Conservation (phyloP, 495 filamentous ascomycete genomes). For the Cercophora sp. region DNA sequence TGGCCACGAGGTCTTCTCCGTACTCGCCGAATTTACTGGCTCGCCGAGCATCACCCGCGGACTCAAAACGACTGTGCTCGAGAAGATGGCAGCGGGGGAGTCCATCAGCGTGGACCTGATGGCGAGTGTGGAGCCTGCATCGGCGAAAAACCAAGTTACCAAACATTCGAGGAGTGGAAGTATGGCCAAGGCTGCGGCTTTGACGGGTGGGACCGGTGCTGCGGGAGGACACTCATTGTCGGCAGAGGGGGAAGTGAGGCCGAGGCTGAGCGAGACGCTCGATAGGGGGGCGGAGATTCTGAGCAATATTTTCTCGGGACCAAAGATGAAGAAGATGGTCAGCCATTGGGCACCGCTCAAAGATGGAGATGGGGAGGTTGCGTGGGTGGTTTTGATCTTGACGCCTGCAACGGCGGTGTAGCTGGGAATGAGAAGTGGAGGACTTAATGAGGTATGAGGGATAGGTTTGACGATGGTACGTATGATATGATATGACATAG, state of each 20-base stretch:
- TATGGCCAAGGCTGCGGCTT: not conserved
- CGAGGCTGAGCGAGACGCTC: constrained; percentile 24
- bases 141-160: not conserved
- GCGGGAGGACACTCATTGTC: constrained; percentile 17
- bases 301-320: constrained; percentile 18
- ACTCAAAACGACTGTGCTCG: constrained; percentile 36
- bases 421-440: too few relatives aligned
- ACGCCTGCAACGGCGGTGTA: constrained; percentile 17
- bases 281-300: constrained; percentile 25
- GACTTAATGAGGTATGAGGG: too few relatives aligned
- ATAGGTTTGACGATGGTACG: not conserved
- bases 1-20: constrained; percentile 47
- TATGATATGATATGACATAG: too few relatives aligned
- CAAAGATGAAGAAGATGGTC: constrained; percentile 40
- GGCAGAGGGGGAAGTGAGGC: constrained; percentile 1
- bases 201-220: constrained; percentile 14
- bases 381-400: constrained; percentile 44
- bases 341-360: constrained; percentile 54
- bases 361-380: constrained; percentile 43
- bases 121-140: not conserved
- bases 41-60: constrained; percentile 31
- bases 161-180: constrained; percentile 14
- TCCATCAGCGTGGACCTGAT: constrained; percentile 39
- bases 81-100: constrained; percentile 36
- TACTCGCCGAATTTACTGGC: constrained; percentile 38